Evolutionary conservation across 2,329 filamentous ascomycete species (phyloP), one percentile per base, ranked within the genome.

Genomic region (Acrocalymma vagum): DNA sequence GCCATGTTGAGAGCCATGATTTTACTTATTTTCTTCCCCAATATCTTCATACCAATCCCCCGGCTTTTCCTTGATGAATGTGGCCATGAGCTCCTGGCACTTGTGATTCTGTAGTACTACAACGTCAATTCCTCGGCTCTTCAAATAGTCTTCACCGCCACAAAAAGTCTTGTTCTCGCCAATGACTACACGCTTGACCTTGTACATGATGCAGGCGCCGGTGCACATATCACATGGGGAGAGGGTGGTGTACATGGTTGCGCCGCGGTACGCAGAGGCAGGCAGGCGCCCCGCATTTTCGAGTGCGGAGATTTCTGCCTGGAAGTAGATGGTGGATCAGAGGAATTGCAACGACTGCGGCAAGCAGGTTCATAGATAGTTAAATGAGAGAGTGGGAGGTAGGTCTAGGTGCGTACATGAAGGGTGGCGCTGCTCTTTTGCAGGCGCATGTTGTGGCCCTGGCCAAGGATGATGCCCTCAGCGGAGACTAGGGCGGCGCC

Each of bases 161-260:
- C 88, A 63, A 53, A 88, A 91, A 14, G 80, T 90, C 60, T 81
- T 81, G 71, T 91, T 90, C 73, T 92, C 88, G 21, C 67, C 88
- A 54, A 92, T 82, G 20, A 92, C 87, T 3, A 91, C 86, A 15
- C 87, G 79, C 30, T 79, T 77, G 42, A 92, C 80, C 58, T 86
- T 86, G 75, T 90, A 92, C 45, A 91, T 77, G 45, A 92, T 73
- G 59, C 87, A 90, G 3, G 87, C 86, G 7, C 88, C 87, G 4
- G 87, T 90, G 69, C 85, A 92, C 87, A 91, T 91, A 62, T 89
- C 86, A 66, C 88, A 92, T 1, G 87, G 88, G 3, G 85, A 88
- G 6, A 92, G 74, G 1, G 87, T 90, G 3, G 88, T 92, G 71
- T 88, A 92, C 86, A 92, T 90, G n/a, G 87, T 91, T 23, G 85